A percentile compares a stretch with the other conserved stretches of the same genome.
These are phyloP conservation scores for Arachis monticola DNA, from an alignment of 331 rosid genomes.

Conservation along the genomic window DNA sequence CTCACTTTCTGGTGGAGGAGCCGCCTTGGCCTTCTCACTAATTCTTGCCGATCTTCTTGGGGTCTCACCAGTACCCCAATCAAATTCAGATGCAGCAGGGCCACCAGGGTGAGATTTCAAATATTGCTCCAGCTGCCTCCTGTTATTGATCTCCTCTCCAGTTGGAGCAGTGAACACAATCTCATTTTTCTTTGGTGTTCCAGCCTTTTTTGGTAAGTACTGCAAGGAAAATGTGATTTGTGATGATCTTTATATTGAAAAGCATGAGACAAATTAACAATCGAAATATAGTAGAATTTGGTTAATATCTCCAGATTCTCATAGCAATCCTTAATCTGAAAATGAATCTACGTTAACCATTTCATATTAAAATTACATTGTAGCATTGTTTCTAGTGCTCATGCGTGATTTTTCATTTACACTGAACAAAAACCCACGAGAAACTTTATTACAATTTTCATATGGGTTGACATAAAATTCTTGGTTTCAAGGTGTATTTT, in stretches of 20 bases:
- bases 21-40: constrained; percentile 75
- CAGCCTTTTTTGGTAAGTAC: constrained; percentile 83
- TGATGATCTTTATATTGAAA: constrained; percentile 31
- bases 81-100: constrained; percentile 78
- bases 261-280: constrained; percentile 27
- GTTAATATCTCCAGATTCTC: constrained; percentile 18
- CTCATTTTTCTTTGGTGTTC: constrained; percentile 90
- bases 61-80: constrained; percentile 98
- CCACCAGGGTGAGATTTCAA: constrained; percentile 91
- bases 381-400: background rate
- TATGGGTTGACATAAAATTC: background rate
- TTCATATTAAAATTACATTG: constrained; percentile 15
- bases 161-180: constrained; percentile 85
- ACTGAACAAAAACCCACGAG: background rate
- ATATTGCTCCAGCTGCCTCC: constrained; percentile 82
- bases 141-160: constrained; percentile 83
- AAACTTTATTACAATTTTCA: constrained; percentile 8
- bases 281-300: constrained; percentile 22
- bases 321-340: constrained; percentile 19
- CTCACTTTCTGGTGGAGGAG: constrained; percentile 57
- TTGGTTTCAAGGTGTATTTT: background rate
- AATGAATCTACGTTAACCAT: constrained; percentile 23
- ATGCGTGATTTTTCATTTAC: constrained; percentile 8
- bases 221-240: constrained; percentile 51
- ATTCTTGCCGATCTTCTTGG: constrained; percentile 96